A percentile compares a stretch with the other conserved stretches of the same genome.
Evolutionary conservation across 202 grass and related monocot species (phyloP).

Genomic region (Panicum hallii): DNA sequence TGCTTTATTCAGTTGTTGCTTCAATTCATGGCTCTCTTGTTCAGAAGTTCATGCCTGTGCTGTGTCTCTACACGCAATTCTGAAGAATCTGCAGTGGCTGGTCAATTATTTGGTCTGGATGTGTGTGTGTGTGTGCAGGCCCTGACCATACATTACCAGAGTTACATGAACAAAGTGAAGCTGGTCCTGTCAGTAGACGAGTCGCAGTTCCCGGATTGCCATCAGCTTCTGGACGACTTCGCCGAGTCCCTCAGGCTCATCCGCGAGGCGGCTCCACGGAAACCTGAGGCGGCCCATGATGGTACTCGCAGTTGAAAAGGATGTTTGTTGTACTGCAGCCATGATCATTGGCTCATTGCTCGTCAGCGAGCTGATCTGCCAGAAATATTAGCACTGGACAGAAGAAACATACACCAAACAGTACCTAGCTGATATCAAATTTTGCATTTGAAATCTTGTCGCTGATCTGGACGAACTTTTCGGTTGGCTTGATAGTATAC

Average conservation of each 20-base stretch:
- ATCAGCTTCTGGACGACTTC: slow-evolving; percentile 70
- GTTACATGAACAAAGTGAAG: slow-evolving; percentile 74
- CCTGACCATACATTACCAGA: slow-evolving; percentile 72
- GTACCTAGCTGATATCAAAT: background rate
- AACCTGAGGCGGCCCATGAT: background rate
- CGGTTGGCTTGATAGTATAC: background rate
- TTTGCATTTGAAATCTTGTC: background rate
- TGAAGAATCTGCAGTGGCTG: background rate
- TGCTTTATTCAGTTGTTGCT: background rate
- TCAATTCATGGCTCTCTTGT: background rate
- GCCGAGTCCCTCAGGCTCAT: slow-evolving; percentile 65
- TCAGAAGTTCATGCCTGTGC: background rate
- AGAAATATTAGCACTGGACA: background rate
- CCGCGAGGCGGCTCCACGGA: slow-evolving; percentile 49
- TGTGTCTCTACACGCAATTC: background rate
- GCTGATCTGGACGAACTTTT: background rate
- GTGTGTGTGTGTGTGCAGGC: slow-evolving; percentile 46
- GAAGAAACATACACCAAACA: background rate
- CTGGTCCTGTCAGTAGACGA: slow-evolving; percentile 68
- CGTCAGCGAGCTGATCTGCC: background rate
- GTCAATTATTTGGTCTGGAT: slow-evolving; percentile 6
- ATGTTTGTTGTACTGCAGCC: background rate
- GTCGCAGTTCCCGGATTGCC: slow-evolving; percentile 53
- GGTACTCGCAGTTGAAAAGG: background rate
- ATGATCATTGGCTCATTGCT: background rate